A percentile compares a stretch with the other conserved stretches of the same genome.
Evolutionary conservation across 1,284 basidiomycete species (phyloP).

Genomic region (Sporisorium reilianum): DNA sequence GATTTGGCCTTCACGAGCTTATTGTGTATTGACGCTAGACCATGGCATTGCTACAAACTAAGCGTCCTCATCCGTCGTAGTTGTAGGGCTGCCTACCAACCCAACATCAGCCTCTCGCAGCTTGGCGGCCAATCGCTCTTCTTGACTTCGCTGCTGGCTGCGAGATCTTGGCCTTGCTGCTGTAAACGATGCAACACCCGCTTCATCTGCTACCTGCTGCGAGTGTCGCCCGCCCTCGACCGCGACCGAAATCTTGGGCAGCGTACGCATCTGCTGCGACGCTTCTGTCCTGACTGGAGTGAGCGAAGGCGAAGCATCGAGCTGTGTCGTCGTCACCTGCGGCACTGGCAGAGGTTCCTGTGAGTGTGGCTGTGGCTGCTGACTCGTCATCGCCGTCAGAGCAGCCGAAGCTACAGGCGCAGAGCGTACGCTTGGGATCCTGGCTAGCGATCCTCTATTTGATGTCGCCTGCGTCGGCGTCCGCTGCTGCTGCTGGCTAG

Average conservation of each 20-base stretch:
- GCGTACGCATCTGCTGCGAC: constrained; percentile 7
- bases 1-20: neutral
- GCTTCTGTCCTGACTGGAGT: constrained; percentile 9
- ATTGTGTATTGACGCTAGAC: neutral
- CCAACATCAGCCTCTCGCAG: constrained; percentile 57
- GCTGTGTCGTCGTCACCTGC: constrained; percentile 2
- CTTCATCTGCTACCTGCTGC: neutral
- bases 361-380: neutral
- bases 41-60: constrained; percentile 2
- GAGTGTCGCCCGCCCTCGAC: constrained; percentile 10
- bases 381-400: constrained; percentile 11
- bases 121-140: constrained; percentile 46
- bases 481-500: constrained; percentile 28
- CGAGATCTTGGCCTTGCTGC: constrained; percentile 11
- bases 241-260: constrained; percentile 39
- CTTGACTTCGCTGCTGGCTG: constrained; percentile 33
- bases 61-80: constrained; percentile 29
- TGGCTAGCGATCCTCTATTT: constrained; percentile 17
- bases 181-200: constrained; percentile 4
- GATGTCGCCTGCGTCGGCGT: constrained; percentile 43
- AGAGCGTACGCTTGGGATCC: constrained; percentile 47
- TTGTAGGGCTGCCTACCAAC: constrained; percentile 50
- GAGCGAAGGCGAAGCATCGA: constrained; percentile 12
- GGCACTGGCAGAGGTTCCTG: neutral
- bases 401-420: constrained; percentile 40